Base-by-base conservation (phyloP, 371 early-diverging fungal genomes). In the Mucor velutinosus region DNA sequence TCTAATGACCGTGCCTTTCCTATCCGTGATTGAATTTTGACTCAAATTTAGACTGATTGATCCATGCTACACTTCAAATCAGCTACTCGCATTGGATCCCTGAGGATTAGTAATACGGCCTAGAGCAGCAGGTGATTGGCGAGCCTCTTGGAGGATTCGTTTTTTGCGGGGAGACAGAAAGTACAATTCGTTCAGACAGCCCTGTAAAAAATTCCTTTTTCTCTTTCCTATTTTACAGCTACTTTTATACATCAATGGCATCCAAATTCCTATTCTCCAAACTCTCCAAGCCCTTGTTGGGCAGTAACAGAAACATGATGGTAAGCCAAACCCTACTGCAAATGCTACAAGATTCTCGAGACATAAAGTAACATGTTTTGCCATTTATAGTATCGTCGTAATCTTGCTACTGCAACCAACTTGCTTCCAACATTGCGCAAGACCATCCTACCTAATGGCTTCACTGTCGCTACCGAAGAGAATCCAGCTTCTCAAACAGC, bases 391-490 rank as follows among this genome's bases (percentile, higher is more conserved):
- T 76, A 78, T 65, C 63, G 75, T 58, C 89, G 88, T 47, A 78
- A 82, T 49, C 81, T 89, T 62, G 90, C 88, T 27, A 86, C 85
- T 15, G 72, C 84, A 58, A 77, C 78, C 45, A 71, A 74, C 21
- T 63, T 86, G 45, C 76, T 89, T 64, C 85, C 87, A 14, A 77
- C 86, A 56, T 90, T 93, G 57, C 90, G 90, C 56, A 87, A 92
- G 71, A 94, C 97, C 19, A 84, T 89, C 5, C 85, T 98, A 62
- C 77, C 93, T 64, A 97, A 97, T 82, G 99, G 99, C 15, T 89
- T 99, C 68, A 96, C 95, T 29, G 86, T 99, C 41, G 99, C 99
- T 17, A 93, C 98, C 43, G 98, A 99, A 81, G 78, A 93, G 62
- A 94, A 95, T 82, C 94, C 95, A 21, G 86, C 91, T 64, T 87